These are phyloP conservation scores for Colletotrichum tropicicola DNA, from an alignment of 2,329 filamentous ascomycete species.

Conservation along the genomic window DNA sequence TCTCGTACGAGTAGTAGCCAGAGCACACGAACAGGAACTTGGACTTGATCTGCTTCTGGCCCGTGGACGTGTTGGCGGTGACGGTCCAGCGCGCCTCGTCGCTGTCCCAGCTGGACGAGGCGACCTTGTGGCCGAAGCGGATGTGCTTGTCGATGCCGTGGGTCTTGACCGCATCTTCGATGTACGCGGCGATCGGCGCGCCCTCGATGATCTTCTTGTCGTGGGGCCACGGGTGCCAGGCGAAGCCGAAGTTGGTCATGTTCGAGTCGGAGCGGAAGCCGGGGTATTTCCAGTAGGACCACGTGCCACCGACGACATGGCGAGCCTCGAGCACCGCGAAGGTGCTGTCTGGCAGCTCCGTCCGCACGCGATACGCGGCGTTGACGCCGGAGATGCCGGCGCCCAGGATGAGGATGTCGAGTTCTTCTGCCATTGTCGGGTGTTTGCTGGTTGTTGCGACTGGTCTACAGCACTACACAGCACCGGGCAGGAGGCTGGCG, in stretches of 20 bases:
- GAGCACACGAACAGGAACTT: constrained; percentile 66
- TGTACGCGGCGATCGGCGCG: constrained; percentile 60
- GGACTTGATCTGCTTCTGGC: constrained; percentile 48
- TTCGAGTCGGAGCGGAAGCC: constrained; percentile 75
- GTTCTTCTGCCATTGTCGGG: constrained; percentile 31
- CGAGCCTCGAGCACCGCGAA: constrained; percentile 77
- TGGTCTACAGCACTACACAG: too few relatives aligned
- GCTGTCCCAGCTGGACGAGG: constrained; percentile 61
- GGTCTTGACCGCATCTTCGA: constrained; percentile 58
- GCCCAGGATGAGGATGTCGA: constrained; percentile 72
- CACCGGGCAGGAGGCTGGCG: too few relatives aligned
- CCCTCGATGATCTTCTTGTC: constrained; percentile 61
- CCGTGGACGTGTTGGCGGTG: constrained; percentile 45
- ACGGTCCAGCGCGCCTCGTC: constrained; percentile 65
- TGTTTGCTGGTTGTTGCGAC: neutral
- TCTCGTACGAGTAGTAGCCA: constrained; percentile 78
- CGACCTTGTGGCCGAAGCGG: constrained; percentile 58
- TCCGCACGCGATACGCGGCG: constrained; percentile 72
- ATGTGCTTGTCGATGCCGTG: constrained; percentile 65
- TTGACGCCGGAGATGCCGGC: constrained; percentile 81
- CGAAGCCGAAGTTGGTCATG: constrained; percentile 70
- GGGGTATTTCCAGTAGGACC: constrained; percentile 81
- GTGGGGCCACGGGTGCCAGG: constrained; percentile 76
- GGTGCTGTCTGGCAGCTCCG: constrained; percentile 60
- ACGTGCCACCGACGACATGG: constrained; percentile 76